phyloP scores from a whole-genome alignment of 2,329 filamentous ascomycete species.

The Paraconiothyrium sp. region DNA sequence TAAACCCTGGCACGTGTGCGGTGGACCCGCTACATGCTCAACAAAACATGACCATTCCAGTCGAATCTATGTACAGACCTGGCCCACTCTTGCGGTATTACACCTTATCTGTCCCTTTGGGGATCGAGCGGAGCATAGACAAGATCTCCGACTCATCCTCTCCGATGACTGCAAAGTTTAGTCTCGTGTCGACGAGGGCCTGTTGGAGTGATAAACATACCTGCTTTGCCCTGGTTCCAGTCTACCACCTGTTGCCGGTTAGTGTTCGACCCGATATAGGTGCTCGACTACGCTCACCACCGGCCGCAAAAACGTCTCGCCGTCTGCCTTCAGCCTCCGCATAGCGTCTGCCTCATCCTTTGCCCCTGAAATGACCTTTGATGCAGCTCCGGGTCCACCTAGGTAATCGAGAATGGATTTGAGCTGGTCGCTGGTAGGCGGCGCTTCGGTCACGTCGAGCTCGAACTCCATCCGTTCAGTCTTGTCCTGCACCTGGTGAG shows the following conservation, averaged over 20 bases:
- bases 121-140: constrained; percentile 74
- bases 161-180: constrained; percentile 63
- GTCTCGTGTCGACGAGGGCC: neutral
- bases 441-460: constrained; percentile 80
- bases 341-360: constrained; percentile 78
- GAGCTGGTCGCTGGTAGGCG: constrained; percentile 84
- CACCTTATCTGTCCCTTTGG: constrained; percentile 49
- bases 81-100: constrained; percentile 20
- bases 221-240: constrained; percentile 89
- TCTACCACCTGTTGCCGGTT: constrained; percentile 69
- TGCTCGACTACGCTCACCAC: constrained; percentile 65
- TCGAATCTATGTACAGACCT: constrained; percentile 15
- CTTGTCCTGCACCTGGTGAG: constrained; percentile 69
- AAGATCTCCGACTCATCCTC: constrained; percentile 90
- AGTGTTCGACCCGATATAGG: constrained; percentile 14
- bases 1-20: neutral
- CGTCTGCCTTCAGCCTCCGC: constrained; percentile 76
- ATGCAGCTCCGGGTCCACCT: constrained; percentile 64
- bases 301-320: constrained; percentile 75
- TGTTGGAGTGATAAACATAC: constrained; percentile 50
- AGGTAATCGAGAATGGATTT: constrained; percentile 86
- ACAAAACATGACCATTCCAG: constrained; percentile 15
- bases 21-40: constrained; percentile 6
- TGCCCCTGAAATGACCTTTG: constrained; percentile 78
- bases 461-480: constrained; percentile 77